Evolutionary conservation across 768 basidiomycete species (phyloP).

Genomic region (Leccinum uliginosum): DNA sequence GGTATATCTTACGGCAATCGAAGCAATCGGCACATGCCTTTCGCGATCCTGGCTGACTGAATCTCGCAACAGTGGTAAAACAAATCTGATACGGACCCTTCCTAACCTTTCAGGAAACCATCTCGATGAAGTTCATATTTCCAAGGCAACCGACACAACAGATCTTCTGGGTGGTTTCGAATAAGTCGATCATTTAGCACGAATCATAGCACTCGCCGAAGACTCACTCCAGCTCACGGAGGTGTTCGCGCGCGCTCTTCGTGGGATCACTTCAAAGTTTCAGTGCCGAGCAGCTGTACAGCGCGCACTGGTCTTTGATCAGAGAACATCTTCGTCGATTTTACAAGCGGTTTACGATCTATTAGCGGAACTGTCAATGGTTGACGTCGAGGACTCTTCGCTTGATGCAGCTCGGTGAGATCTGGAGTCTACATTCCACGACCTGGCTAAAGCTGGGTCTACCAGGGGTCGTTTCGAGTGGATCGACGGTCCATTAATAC

Average conservation of each 20-base stretch:
- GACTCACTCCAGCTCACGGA: conserved; percentile 39
- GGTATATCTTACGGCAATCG: conserved; percentile 58
- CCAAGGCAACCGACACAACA: conserved; percentile 84
- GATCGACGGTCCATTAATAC: conserved; percentile 90
- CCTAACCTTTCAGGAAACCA: conserved; percentile 66
- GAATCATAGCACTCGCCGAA: conserved; percentile 34
- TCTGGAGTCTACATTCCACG: conserved; percentile 20
- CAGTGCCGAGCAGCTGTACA: conserved; percentile 12
- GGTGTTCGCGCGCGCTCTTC: conserved; percentile 33
- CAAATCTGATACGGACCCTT: conserved; percentile 61
- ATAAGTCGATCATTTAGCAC: conserved; percentile 64
- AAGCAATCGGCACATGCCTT: conserved; percentile 72
- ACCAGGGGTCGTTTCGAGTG: conserved; percentile 74
- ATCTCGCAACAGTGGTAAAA: conserved; percentile 70
- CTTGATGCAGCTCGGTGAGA: conserved; percentile 11
- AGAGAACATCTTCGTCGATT: conserved; percentile 15
- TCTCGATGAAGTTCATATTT: conserved; percentile 73
- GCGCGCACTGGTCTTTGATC: conserved; percentile 14
- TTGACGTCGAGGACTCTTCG: conserved; percentile 6
- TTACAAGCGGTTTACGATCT: conserved; percentile 26
- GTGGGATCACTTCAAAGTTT: conserved; percentile 18
- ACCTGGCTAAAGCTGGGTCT: conserved; percentile 21
- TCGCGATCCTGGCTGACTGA: conserved; percentile 85
- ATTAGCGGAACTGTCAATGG: conserved; percentile 26
- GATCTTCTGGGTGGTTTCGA: conserved; percentile 97